Evolutionary conservation across 805 yeast species (phyloP).

Genomic region (Spencermartinsiella europaea): DNA sequence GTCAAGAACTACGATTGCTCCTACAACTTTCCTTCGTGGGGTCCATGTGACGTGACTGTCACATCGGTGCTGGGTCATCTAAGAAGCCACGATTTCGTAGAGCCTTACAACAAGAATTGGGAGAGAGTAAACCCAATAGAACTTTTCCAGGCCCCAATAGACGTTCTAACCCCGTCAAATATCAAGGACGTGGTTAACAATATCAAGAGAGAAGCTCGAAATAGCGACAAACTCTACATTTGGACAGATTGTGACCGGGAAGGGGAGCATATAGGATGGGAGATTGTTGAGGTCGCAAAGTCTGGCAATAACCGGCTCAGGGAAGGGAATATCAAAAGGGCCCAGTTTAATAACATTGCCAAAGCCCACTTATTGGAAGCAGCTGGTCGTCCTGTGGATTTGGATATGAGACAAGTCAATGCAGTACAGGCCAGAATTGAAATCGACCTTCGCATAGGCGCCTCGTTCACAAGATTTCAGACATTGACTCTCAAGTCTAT

Average conservation of each 20-base stretch:
- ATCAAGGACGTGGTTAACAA: conserved; percentile 54
- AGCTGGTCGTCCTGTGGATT: conserved; percentile 56
- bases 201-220: conserved; percentile 58
- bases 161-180: conserved; percentile 36
- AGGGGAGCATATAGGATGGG: conserved; percentile 90
- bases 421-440: conserved; percentile 88
- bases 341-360: conserved; percentile 84
- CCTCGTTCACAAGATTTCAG: conserved; percentile 77
- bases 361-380: conserved; percentile 66
- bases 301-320: conserved; percentile 44
- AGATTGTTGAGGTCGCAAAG: conserved; percentile 66
- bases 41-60: conserved; percentile 76
- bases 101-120: conserved; percentile 49
- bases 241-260: conserved; percentile 99
- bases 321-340: conserved; percentile 56
- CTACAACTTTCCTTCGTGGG: conserved; percentile 58
- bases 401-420: conserved; percentile 65
- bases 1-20: conserved; percentile 76
- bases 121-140: conserved; percentile 58
- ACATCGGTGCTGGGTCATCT: conserved; percentile 92
- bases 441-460: conserved; percentile 83
- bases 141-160: conserved; percentile 67
- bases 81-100: conserved; percentile 58
- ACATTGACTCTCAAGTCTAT: conserved; percentile 40
- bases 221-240: conserved; percentile 65